Conservation (phyloP, 2,329 filamentous ascomycete genomes). For the Dendryphion nanum region DNA sequence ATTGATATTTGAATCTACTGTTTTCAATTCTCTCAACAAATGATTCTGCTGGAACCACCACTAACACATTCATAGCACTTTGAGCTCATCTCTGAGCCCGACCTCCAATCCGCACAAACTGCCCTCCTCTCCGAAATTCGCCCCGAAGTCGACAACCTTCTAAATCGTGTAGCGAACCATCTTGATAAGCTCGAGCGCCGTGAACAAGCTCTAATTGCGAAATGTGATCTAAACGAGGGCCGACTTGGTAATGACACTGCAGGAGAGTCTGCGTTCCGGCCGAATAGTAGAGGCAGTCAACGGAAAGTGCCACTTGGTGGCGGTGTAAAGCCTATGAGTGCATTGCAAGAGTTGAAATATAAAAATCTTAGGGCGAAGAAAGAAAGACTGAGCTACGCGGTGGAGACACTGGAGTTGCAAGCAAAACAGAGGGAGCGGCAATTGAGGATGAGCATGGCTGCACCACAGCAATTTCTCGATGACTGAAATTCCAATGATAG, state of each 20-base stretch:
- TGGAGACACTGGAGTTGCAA: conserved; percentile 82
- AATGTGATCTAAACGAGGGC: conserved; percentile 80
- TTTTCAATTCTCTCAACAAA: no score
- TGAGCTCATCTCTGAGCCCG: conserved; percentile 84
- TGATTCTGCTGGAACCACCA: no score
- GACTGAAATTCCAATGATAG: no score
- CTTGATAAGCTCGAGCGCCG: conserved; percentile 79
- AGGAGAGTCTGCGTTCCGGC: conserved; percentile 19
- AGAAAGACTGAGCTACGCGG: conserved; percentile 81
- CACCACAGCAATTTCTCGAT: conserved; percentile 40
- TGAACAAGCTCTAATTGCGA: conserved; percentile 79
- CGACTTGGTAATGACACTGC: conserved; percentile 48
- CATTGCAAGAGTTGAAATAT: conserved; percentile 57
- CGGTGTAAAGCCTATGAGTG: conserved; percentile 34
- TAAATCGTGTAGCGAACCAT: conserved; percentile 78
- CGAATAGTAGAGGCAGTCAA: conserved; percentile 21
- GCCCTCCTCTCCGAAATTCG: conserved; percentile 84
- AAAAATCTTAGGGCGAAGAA: conserved; percentile 75
- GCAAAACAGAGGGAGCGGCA: conserved; percentile 74
- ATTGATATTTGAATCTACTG: neutral
- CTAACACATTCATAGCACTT: conserved; percentile 65
- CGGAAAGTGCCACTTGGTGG: conserved; percentile 23
- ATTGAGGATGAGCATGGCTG: conserved; percentile 70
- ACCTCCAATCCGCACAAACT: conserved; percentile 77
- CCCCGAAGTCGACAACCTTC: conserved; percentile 77